Conservation (phyloP, 352 stramenopile genomes). For the Pseudoperonospora humuli region DNA sequence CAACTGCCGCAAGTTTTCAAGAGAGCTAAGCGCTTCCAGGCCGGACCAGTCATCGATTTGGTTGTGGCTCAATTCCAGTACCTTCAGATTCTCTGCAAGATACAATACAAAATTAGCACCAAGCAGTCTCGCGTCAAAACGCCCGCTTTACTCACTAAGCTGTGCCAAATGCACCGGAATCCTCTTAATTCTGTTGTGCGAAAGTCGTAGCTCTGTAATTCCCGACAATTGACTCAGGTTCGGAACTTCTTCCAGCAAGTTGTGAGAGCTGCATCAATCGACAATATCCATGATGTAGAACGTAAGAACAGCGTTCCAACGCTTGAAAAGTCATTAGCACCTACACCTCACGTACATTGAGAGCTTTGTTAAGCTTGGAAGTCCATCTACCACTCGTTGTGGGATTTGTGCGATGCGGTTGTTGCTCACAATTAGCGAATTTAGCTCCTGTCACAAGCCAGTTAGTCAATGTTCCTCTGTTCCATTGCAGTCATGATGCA, state of each 20-base stretch:
- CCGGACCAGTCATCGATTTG: conserved; percentile 75
- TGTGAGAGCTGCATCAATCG: conserved; percentile 49
- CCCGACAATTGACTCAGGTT: conserved; percentile 54
- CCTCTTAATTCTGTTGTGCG: conserved; percentile 70
- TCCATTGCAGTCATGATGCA: neutral
- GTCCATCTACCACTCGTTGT: conserved; percentile 46
- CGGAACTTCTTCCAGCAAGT: conserved; percentile 64
- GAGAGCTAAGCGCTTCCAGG: conserved; percentile 45
- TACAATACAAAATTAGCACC: conserved; percentile 1
- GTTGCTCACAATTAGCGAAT: conserved; percentile 81
- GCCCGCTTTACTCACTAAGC: conserved; percentile 48
- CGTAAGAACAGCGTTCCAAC: conserved; percentile 1
- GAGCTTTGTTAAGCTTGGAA: conserved; percentile 76
- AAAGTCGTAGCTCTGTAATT: conserved; percentile 73
- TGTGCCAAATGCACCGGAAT: conserved; percentile 53
- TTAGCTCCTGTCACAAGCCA: conserved; percentile 39
- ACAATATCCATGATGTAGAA: conserved; percentile 2
- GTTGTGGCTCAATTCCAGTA: conserved; percentile 78
- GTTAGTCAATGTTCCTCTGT: neutral
- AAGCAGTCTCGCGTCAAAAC: neutral
- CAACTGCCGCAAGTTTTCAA: conserved; percentile 70
- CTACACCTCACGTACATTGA: conserved; percentile 52
- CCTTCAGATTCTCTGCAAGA: conserved; percentile 59
- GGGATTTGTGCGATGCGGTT: conserved; percentile 70
- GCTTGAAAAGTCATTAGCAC: neutral